Base-by-base conservation (phyloP, 345 rosid species). In the Moricandia arvensis region DNA sequence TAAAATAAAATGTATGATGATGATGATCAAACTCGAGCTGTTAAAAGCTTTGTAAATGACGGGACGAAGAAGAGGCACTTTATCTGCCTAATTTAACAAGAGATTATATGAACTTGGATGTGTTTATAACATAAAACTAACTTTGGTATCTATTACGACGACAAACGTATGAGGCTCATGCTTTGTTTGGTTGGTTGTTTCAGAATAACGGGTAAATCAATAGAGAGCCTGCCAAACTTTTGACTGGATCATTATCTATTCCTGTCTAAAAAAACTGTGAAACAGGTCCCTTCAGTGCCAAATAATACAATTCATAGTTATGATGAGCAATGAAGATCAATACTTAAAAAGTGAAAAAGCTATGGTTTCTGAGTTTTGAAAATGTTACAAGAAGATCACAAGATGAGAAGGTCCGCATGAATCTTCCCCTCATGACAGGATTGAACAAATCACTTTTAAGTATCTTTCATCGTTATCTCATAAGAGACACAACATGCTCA, bases 11-110 rank as follows among this genome's bases (percentile, higher is more conserved):
- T 43, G 49, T 43, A 12, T 43, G 16, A 43, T 43, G 16, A 43
- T 43, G 53, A 13, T 45, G 53, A 45, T n/a, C 53, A 45, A 45
- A n/a, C 53, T 45, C 17, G 17, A 45, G n/a, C 53, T 5, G n/a
- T 45, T 45, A 63, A 83, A 90, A 30, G 85, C 87, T 78, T 87
- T 87, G 66, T 73, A 84, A 31, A 27, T 78, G 7, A 86, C 68
- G 13, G 83, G 47, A 60, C 88, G 79, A 35, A 86, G 82, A 79
- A 77, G 74, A 71, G 97, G 93, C 41, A 88, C 93, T 1, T 88
- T 91, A 47, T 90, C 87, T 47, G 97, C n/a, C 93, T 49, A 88
- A 89, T 75, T 75, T 31, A 89, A 21, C 24, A 21, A 21, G 24
- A 21, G 24, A 21, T 21, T 21, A 21, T 21, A 21, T 21, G 24